Evolutionary conservation across 2,329 filamentous ascomycete species (phyloP), one percentile per base, ranked within the genome.

Genomic region (Colletotrichum incanum): DNA sequence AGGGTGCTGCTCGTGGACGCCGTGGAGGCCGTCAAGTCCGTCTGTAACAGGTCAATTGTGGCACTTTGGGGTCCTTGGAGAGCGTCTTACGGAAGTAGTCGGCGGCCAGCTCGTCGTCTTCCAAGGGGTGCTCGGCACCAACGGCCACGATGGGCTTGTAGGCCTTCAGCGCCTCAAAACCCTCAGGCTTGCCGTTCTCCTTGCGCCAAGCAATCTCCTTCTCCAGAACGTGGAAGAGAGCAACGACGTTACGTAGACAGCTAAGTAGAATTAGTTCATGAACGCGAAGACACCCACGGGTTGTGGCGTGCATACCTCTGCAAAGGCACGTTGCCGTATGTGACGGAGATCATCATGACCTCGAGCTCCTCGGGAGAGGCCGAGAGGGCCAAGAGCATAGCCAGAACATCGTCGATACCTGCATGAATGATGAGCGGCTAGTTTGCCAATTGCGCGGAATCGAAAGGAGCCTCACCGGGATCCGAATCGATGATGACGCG

Each of bases 401-500:
- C 96, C 73, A 98, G 87, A 65, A 96, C 88, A 87, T 99, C 96
- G 84, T 99, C 96, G 76, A 96, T 93, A 74, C 96, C 95, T 90
- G 65, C 20, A 7, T 14, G 23, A 50, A 50, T 41, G 18, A 28
- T 72, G 18, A 74, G 65, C 23, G 20, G 14, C 28, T 16, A 12
- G 37, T 31, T 56, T 26, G 16, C 41, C 26, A 31, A 37, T 37
- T n/a, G 1, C 5, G 9, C 6, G 12, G 18, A n/a, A 20, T 11
- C 7, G 49, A 7, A 37, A 43, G 3, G 75, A 58, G 37, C 23
- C 81, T 76, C 86, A 94, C 95, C 84, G 76, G 96, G 96, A 80
- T 98, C 96, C 2, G 96, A 98, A 80, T 99, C 96, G 78, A 99
- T 96, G 78, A 99, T 98, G 76, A 99, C 92, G 78, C 93, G 91